Evolutionary conservation across 129 eudicot species (phyloP).

Genomic region (Helianthus tuberosus): DNA sequence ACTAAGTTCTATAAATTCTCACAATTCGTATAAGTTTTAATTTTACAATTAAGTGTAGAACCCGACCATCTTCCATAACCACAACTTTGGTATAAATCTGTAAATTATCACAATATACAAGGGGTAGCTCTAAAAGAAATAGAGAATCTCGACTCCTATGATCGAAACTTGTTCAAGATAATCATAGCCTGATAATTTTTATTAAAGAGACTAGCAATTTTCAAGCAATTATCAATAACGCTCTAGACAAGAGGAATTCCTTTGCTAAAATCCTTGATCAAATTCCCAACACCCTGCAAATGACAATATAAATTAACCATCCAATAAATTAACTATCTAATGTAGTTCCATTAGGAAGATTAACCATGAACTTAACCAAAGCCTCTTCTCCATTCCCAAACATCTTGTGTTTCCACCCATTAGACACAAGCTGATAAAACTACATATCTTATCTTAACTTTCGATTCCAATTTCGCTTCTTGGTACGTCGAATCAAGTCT

Average conservation of each 20-base stretch:
- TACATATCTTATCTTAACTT: constrained; percentile 64
- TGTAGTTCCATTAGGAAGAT: constrained; percentile 84
- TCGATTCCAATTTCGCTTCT: constrained; percentile 39
- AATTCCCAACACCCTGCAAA: constrained; percentile 57
- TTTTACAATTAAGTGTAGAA: constrained; percentile 49
- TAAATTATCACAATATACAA: constrained; percentile 35
- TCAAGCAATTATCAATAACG: constrained; percentile 59
- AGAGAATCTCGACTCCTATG: constrained; percentile 46
- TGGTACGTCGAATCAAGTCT: constrained; percentile 40
- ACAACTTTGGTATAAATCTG: constrained; percentile 23
- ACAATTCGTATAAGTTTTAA: no score
- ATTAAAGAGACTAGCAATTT: constrained; percentile 55
- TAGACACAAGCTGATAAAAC: constrained; percentile 64
- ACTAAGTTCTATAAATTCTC: no score
- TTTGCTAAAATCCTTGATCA: constrained; percentile 70
- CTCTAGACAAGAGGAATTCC: constrained; percentile 64
- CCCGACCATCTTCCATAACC: constrained; percentile 37
- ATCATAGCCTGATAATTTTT: constrained; percentile 59
- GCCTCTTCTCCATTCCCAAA: constrained; percentile 44
- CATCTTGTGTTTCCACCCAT: constrained; percentile 62
- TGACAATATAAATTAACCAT: constrained; percentile 83
- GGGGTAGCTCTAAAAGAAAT: constrained; percentile 55
- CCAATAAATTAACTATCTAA: constrained; percentile 90
- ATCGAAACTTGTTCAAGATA: constrained; percentile 51
- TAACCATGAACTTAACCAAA: constrained; percentile 62